Percentiles rank a stretch among this genome's conserved stretches.
Evolutionary conservation across 1,284 basidiomycete species (phyloP).

Genomic region (Pholiota adiposa): DNA sequence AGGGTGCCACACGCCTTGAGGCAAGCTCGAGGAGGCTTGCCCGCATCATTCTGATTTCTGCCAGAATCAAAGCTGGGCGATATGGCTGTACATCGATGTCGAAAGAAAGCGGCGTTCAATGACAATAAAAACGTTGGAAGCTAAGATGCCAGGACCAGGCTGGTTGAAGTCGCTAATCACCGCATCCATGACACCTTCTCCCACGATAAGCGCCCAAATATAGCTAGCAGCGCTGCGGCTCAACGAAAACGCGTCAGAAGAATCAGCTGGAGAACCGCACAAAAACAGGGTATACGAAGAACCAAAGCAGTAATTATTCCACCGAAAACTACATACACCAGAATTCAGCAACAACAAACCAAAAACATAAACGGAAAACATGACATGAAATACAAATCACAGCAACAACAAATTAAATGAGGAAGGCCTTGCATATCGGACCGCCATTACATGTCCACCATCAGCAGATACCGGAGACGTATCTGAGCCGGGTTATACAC

Average conservation of each 20-base stretch:
- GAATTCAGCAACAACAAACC: too few species aligned
- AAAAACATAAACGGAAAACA: not conserved
- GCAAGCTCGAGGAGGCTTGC: constrained; percentile 22
- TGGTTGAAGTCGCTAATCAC: not conserved
- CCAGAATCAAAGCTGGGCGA: not conserved
- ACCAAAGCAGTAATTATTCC: too few species aligned
- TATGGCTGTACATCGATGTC: not conserved
- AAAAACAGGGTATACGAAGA: too few species aligned
- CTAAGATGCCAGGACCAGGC: not conserved
- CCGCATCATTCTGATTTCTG: constrained; percentile 13
- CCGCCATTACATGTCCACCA: constrained; percentile 13
- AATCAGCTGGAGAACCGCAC: too few species aligned
- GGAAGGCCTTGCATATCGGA: not conserved
- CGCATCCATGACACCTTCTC: not conserved
- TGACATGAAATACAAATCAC: not conserved
- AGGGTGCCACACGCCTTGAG: constrained; percentile 22
- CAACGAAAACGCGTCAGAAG: too few species aligned
- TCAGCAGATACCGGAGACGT: constrained; percentile 10
- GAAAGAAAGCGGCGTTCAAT: not conserved
- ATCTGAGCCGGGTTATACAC: constrained; percentile 16
- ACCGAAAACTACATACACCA: not conserved
- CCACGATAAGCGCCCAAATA: too few species aligned
- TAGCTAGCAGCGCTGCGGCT: too few species aligned
- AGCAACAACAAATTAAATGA: not conserved
- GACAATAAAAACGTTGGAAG: not conserved